Conservation (phyloP, 2,329 filamentous ascomycete genomes). For the Sarocladium brachiariae region DNA sequence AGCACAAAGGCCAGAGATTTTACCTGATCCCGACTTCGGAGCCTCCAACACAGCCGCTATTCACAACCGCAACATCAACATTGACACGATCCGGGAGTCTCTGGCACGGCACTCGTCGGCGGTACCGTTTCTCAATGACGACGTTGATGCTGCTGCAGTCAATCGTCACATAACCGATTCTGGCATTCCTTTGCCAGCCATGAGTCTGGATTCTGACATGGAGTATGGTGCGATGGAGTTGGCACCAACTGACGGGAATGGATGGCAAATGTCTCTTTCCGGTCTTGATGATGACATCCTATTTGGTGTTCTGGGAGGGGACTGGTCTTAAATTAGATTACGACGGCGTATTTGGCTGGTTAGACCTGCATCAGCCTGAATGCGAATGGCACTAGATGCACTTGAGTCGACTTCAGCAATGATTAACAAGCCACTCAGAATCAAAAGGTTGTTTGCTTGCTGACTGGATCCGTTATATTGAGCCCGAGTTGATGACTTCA, state of each 20-base stretch:
- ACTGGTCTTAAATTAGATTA: not conserved
- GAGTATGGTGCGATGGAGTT: not conserved
- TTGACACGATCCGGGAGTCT: not conserved
- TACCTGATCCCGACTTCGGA: not conserved
- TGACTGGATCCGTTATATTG: no score
- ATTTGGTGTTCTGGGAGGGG: not conserved
- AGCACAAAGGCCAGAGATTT: not conserved
- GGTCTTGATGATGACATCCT: slow-evolving; percentile 1
- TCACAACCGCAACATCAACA: not conserved
- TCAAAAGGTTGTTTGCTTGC: no score
- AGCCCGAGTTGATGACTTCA: no score
- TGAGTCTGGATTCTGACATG: not conserved
- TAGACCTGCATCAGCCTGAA: no score
- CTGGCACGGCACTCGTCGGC: not conserved
- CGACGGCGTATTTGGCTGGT: no score
- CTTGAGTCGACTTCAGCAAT: no score
- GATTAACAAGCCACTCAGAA: no score
- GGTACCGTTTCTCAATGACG: not conserved
- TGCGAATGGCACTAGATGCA: no score
- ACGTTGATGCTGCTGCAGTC: not conserved
- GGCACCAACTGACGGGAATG: not conserved
- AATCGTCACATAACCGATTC: not conserved
- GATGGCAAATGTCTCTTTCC: not conserved
- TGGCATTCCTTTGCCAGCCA: not conserved
- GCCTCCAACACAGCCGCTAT: not conserved